Evolutionary conservation across 352 stramenopile genomes (phyloP), one percentile per base, ranked within the genome.

Genomic region (Phytophthora pinifolia): DNA sequence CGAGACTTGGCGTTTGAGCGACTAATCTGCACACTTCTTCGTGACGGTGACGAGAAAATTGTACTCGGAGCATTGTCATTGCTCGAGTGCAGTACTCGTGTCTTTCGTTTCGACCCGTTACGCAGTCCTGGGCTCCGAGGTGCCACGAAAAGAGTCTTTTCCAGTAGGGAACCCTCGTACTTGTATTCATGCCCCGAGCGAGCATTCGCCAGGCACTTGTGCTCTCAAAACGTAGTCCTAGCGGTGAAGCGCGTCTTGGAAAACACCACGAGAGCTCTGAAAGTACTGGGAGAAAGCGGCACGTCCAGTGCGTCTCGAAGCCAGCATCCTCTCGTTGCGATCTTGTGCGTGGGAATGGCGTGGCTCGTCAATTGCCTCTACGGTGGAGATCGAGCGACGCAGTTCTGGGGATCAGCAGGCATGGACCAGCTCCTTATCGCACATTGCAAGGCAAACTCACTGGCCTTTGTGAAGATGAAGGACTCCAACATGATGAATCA

Each of bases 361-460:
- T 71, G 60, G 33, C 48, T 84, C 1, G 62, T 74, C 13, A 81
- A 84, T 46, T 70, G 57, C 39, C 45, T 84, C 12, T 48, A 81
- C 39, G 59, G 57, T 4, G 70, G 74, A 34, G 68, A 84, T 27
- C 6, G 6, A 0, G 48, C 43, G 6, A 77, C 74, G 8, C 70
- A 69, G 12, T 62, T 71, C 17, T 79, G 74, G 70, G 31, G 46
- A 2, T 4, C 46, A 3, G 41, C 53, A 15, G 67, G 67, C 0
- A 45, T 81, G 3, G 20, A 65, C 7, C 35, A 59, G 4, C 18
- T 71, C 0, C 7, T 81, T 12, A 7, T 79, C 5, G 35, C 45
- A 0, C 53, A 75, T 9, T 67, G 65, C 18, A 76, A 69, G 39
- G 36, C 59, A 0, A 70, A 74, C 4, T 53, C 68, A 6, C 46